Conservation (phyloP, 495 filamentous ascomycete genomes). For the Amniculicola lignicola region DNA sequence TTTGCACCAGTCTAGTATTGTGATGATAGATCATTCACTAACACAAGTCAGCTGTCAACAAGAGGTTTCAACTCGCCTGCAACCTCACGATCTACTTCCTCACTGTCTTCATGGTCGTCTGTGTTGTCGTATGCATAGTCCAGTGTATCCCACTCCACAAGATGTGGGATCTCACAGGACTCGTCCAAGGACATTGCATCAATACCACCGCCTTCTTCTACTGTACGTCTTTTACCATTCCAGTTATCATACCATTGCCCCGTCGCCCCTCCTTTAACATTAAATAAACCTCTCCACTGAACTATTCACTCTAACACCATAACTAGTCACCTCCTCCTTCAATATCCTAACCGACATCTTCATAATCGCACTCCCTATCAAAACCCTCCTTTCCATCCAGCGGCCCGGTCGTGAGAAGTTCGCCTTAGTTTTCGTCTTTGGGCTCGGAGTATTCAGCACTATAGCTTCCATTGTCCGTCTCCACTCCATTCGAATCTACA, state of each 20-base stretch:
- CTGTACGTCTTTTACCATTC: conserved; percentile 40
- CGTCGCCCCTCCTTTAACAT: too few species aligned
- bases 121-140: conserved; percentile 41
- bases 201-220: conserved; percentile 52
- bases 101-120: conserved; percentile 41
- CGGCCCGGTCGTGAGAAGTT: conserved; percentile 48
- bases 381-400: conserved; percentile 45
- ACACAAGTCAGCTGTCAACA: conserved; percentile 1
- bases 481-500: conserved; percentile 42
- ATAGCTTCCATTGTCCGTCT: conserved; percentile 47
- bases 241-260: too few species aligned
- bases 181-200: conserved; percentile 44
- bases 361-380: conserved; percentile 52
- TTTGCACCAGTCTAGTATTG: background rate
- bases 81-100: conserved; percentile 44
- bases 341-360: conserved; percentile 54
- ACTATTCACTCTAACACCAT: too few species aligned
- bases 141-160: conserved; percentile 49
- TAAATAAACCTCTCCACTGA: too few species aligned
- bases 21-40: background rate
- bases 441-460: conserved; percentile 48
- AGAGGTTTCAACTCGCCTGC: conserved; percentile 3
- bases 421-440: conserved; percentile 50
- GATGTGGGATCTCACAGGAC: conserved; percentile 47
- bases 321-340: conserved; percentile 46